Percentiles rank a stretch among this genome's conserved stretches.
Conservation (phyloP, 2,329 filamentous ascomycete genomes). For the Fusarium bulbicola region DNA sequence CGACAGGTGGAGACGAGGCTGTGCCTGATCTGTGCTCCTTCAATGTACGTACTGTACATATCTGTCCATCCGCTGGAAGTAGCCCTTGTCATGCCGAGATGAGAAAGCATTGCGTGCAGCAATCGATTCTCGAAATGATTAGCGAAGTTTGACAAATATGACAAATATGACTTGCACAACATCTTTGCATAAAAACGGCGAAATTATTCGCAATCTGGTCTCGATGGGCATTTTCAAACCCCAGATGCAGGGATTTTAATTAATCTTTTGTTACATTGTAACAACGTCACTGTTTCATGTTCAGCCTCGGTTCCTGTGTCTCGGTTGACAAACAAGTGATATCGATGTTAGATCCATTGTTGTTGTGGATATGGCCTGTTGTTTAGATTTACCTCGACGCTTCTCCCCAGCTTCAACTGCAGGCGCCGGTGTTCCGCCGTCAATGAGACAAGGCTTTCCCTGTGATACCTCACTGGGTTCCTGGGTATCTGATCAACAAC, state of each 20-base stretch:
- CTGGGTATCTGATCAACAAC: neutral
- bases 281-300: conserved; percentile 27
- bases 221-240: neutral
- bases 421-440: conserved; percentile 29
- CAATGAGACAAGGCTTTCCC: conserved; percentile 4
- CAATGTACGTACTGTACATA: neutral
- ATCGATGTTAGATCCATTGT: neutral
- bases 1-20: conserved; percentile 23
- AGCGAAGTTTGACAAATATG: neutral
- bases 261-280: conserved; percentile 3
- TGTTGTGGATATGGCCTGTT: conserved; percentile 7
- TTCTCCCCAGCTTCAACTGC: conserved; percentile 8
- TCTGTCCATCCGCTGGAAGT: conserved; percentile 24
- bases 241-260: conserved; percentile 1
- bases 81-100: conserved; percentile 13
- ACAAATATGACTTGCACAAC: neutral
- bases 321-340: neutral
- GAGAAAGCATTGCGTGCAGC: conserved; percentile 13
- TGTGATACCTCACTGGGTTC: neutral
- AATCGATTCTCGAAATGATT: neutral
- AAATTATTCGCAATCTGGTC: neutral
- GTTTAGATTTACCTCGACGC: neutral
- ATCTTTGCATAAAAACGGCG: neutral
- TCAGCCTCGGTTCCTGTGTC: neutral
- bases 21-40: conserved; percentile 12